Base-by-base conservation (phyloP, 495 filamentous ascomycete species). In the Mytilinidion resinicola region DNA sequence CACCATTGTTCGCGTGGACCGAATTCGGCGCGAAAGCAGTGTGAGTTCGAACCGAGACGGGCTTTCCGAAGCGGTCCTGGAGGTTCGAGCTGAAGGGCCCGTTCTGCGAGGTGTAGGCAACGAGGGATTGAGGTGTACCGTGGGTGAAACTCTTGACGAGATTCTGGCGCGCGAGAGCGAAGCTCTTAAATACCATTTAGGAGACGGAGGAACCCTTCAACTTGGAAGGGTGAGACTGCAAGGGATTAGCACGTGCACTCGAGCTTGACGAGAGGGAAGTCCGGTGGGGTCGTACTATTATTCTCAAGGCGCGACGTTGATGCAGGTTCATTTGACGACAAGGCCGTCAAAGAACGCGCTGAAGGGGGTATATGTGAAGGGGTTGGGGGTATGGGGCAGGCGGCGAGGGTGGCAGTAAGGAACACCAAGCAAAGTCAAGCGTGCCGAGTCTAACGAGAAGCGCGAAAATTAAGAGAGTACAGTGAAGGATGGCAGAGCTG, bases 61-160 rank as follows among this genome's bases (percentile, higher is more conserved):
- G 70, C 42, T 88, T 83, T 61, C 83, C 78, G 66, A 78, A 82
- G 64, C 68, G 79, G 51, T 73, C 74, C 49, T 74, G 72, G 64
- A 85, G 72, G 61, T 78, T 78, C 57, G 41, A 67, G 14, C 44
- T 38, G 61, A 73, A 64, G 43, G 64, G 52, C 44, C 55, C 57
- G 43, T 82, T 86, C 7, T 85, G 77, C 47, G 90, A 90, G 70
- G 90, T 83, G 78, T 90, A 88, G 62, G 93, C 93, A 73, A 97
- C 92, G 76, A 98, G 85, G 63, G 92, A 95, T 72, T 96, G 92
- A 72, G 90, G 89, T 80, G 95, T 96, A 75, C 91, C 92, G 82
- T 96, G 90, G 70, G 90, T 91, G 73, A 97, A 86, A 72, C 90
- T 87, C 81, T 97, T 97, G 64, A 88, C 82, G 70, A 96, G 86